Conservation (phyloP, 768 basidiomycete genomes). For the Mycena filopes region DNA sequence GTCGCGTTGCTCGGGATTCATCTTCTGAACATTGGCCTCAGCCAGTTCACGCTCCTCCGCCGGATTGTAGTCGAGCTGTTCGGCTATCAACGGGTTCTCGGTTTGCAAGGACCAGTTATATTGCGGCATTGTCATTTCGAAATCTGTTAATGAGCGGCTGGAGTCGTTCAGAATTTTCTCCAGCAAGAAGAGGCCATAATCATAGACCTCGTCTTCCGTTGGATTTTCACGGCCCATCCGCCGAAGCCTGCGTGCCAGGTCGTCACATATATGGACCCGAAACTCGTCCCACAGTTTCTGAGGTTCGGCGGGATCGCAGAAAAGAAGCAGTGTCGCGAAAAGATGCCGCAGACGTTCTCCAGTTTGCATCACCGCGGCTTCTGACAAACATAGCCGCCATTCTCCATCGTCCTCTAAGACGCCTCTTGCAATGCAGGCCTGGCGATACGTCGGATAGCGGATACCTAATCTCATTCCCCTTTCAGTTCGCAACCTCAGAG, state of each 20-base stretch:
- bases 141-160: constrained; percentile 15
- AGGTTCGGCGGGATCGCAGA: background rate
- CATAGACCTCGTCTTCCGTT: background rate
- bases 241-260: background rate
- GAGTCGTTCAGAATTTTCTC: constrained; percentile 4
- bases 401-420: constrained; percentile 53
- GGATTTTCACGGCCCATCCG: background rate
- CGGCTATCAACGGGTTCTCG: background rate
- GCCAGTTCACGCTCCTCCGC: background rate
- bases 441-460: constrained; percentile 28
- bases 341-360: constrained; percentile 43
- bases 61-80: background rate
- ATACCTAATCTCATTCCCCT: background rate
- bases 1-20: background rate
- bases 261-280: constrained; percentile 1
- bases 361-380: constrained; percentile 46
- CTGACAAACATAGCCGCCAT: constrained; percentile 49
- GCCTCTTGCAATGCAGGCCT: constrained; percentile 43
- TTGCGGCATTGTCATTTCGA: constrained; percentile 23
- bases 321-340: constrained; percentile 43
- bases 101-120: background rate
- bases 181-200: background rate
- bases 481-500: background rate
- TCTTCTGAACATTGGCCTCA: background rate
- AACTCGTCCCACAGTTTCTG: background rate